phyloP scores from a whole-genome alignment of 2,329 filamentous ascomycete species.

The Nemania bipapillata region DNA sequence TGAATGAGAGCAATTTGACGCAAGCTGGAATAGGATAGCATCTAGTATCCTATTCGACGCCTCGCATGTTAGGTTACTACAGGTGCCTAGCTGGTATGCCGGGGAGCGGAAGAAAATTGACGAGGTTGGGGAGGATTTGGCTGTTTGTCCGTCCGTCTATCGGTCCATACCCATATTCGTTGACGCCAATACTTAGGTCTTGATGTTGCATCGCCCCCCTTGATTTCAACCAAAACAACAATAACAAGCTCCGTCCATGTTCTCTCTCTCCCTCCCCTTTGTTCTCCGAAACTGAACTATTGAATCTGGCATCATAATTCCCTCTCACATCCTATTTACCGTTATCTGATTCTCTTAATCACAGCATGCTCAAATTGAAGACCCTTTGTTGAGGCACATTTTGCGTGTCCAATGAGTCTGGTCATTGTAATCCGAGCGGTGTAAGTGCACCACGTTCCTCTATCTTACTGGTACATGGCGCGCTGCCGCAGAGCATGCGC shows the following conservation, averaged over 20 bases:
- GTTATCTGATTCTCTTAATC: conserved; percentile 10
- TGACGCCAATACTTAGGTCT: background rate
- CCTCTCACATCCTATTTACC: conserved; percentile 3
- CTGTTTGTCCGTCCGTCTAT: background rate
- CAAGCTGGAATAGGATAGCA: conserved; percentile 9
- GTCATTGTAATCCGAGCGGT: conserved; percentile 22
- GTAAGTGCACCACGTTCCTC: conserved; percentile 44
- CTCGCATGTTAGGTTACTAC: background rate
- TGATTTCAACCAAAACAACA: conserved; percentile 17
- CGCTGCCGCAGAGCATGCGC: conserved; percentile 37
- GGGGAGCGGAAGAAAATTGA: conserved; percentile 3
- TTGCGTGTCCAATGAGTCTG: conserved; percentile 21
- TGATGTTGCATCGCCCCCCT: conserved; percentile 18
- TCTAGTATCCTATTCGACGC: background rate
- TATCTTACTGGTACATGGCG: conserved; percentile 43
- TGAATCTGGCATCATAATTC: background rate
- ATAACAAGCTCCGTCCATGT: background rate
- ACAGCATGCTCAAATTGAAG: background rate
- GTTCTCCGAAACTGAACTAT: background rate
- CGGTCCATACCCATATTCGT: background rate
- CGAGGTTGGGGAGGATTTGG: conserved; percentile 23
- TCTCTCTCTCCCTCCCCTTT: background rate
- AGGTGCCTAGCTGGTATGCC: no score
- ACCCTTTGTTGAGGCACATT: background rate
- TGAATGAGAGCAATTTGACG: background rate